Evolutionary conservation across 352 stramenopile species (phyloP).

Genomic region (Phytophthora pisi): DNA sequence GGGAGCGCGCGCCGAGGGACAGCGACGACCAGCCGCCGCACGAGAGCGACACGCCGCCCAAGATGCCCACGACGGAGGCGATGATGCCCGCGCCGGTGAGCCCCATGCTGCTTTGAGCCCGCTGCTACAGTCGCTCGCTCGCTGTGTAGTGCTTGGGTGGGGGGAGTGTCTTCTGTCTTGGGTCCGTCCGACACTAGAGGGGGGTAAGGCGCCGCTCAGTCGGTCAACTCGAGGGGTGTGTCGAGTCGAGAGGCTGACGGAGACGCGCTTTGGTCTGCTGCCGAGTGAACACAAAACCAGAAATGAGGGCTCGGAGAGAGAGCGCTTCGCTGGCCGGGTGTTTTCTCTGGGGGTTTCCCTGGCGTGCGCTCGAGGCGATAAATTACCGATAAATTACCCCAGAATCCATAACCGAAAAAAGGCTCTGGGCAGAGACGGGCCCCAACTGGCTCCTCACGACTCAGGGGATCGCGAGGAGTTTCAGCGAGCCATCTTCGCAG

Average conservation of each 20-base stretch:
- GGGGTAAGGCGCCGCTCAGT: conserved; percentile 19
- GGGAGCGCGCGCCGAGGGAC: conserved; percentile 81
- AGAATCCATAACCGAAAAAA: conserved; percentile 37
- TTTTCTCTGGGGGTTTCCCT: conserved; percentile 25
- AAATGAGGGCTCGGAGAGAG: conserved; percentile 42
- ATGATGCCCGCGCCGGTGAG: conserved; percentile 67
- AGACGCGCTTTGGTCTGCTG: conserved; percentile 40
- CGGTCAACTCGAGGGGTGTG: conserved; percentile 20
- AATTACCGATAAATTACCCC: conserved; percentile 38
- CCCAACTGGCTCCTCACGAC: conserved; percentile 32
- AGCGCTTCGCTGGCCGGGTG: conserved; percentile 1
- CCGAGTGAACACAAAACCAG: conserved; percentile 60
- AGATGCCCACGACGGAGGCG: conserved; percentile 76
- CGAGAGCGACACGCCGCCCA: conserved; percentile 84
- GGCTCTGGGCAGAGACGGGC: conserved; percentile 17
- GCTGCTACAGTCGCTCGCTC: conserved; percentile 9
- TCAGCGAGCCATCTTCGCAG: background rate
- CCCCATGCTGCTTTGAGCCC: conserved; percentile 46
- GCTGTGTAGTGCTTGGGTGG: background rate
- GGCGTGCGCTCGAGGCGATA: conserved; percentile 33
- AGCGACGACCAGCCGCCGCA: conserved; percentile 88
- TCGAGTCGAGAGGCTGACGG: background rate
- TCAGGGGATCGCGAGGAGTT: conserved; percentile 23
- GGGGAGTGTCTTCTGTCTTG: conserved; percentile 6
- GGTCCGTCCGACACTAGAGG: conserved; percentile 8